Conservation (phyloP, 2,329 filamentous ascomycete genomes). For the Waltergamsia citrina region DNA sequence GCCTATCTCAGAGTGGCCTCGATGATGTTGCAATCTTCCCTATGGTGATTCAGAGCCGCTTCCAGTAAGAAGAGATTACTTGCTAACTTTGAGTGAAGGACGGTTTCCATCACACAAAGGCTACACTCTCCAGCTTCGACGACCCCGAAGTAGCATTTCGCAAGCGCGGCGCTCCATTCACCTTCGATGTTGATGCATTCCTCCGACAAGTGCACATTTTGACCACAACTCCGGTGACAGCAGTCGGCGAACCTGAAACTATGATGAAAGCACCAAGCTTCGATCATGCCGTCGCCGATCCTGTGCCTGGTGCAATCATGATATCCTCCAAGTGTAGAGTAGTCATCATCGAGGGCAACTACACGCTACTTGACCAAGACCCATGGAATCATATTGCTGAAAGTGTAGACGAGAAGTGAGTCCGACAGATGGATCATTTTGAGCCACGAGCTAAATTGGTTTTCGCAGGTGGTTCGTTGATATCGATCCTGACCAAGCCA, state of each 20-base stretch:
- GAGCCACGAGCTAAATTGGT: not conserved
- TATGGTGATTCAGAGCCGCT: slow-evolving; percentile 10
- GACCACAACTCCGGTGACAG: slow-evolving; percentile 12
- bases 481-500: slow-evolving; percentile 11
- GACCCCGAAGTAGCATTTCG: slow-evolving; percentile 14
- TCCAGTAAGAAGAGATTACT: not conserved
- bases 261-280: slow-evolving; percentile 29
- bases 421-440: not conserved
- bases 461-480: slow-evolving; percentile 17
- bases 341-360: slow-evolving; percentile 43
- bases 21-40: slow-evolving; percentile 12
- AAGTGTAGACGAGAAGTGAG: slow-evolving; percentile 3
- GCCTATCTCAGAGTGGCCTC: slow-evolving; percentile 5
- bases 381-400: slow-evolving; percentile 2
- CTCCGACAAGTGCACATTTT: slow-evolving; percentile 12
- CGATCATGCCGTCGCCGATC: slow-evolving; percentile 40
- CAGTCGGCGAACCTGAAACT: slow-evolving; percentile 7
- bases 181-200: slow-evolving; percentile 16
- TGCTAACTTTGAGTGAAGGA: slow-evolving; percentile 11
- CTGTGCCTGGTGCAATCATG: slow-evolving; percentile 16
- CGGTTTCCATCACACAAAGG: slow-evolving; percentile 18
- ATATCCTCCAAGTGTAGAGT: slow-evolving; percentile 28
- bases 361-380: slow-evolving; percentile 11
- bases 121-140: slow-evolving; percentile 9
- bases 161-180: slow-evolving; percentile 19